Evolutionary conservation across 2,329 filamentous ascomycete genomes (phyloP), one percentile per base, ranked within the genome.

Genomic region (Aspergillus hortae): DNA sequence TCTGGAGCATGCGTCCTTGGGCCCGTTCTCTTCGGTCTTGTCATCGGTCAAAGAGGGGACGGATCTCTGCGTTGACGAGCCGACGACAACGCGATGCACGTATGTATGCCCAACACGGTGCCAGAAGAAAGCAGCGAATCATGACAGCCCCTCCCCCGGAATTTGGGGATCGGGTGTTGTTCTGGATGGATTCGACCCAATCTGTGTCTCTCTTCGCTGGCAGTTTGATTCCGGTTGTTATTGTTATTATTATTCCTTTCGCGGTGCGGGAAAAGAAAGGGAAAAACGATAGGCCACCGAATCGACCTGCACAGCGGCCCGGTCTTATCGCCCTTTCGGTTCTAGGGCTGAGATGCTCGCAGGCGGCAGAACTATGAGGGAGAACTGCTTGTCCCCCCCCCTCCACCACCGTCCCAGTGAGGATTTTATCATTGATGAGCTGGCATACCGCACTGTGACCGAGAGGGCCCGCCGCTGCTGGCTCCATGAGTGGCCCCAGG

Each of bases 41-140:
- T 43, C 55, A 46, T 27, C 38, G 27, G 7, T 11, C 27, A 9
- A 30, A 11, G 10, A 11, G 27, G 27, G 27, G 27, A 30, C 10
- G 27, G 27, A 30, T 30, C 27, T 30, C 27, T 30, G 27, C 27
- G 27, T 30, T 11, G 27, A 10, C 27, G 27, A 11, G 7, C 27
- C 27, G 27, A 6, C 9, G 25, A 30, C 27, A 30, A 30, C 27
- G 17, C 19, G 56, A 62, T 66, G 67, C 67, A 71, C 62, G 71
- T 62, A 70, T 70, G 65, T 67, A 65, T 74, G 71, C 71, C 70
- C 71, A 74, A 73, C 65, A 56, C 58, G 54, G 54, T 66, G 62
- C 56, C 53, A 63, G 54, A 61, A 50, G 59, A 56, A 64, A 62
- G 65, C 65, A 61, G 58, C 68, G 63, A 72, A 70, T 70, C 67